phyloP scores from a whole-genome alignment of 2,329 filamentous ascomycete species.

The Pseudopyricularia javanii region DNA sequence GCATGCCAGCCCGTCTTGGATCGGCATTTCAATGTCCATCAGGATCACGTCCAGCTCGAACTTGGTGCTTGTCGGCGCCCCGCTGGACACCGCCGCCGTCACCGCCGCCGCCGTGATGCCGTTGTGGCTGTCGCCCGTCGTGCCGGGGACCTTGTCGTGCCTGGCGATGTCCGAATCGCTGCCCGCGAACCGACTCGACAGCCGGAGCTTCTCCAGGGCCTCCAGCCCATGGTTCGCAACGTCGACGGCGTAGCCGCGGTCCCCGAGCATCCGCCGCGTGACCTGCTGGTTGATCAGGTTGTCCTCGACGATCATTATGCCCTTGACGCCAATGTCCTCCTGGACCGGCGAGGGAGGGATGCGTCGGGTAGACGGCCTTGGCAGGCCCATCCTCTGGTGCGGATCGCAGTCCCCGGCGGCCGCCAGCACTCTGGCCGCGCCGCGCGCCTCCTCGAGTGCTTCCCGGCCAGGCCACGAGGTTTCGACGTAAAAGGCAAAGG shows the following conservation, averaged over 20 bases:
- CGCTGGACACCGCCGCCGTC: background rate
- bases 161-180: background rate
- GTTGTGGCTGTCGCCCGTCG: background rate
- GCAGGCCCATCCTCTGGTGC: background rate
- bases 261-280: constrained; percentile 35
- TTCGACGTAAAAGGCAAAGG: constrained; percentile 64
- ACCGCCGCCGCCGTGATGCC: background rate
- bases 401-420: background rate
- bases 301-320: constrained; percentile 46
- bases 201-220: constrained; percentile 34
- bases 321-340: constrained; percentile 17
- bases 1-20: constrained; percentile 59
- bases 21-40: constrained; percentile 69
- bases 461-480: constrained; percentile 30
- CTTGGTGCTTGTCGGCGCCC: constrained; percentile 1
- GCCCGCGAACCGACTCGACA: constrained; percentile 12
- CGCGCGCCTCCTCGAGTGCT: background rate
- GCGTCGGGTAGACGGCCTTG: background rate
- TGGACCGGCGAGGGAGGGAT: background rate
- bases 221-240: constrained; percentile 46
- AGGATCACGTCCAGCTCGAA: constrained; percentile 47
- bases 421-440: background rate
- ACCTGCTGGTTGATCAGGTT: constrained; percentile 50
- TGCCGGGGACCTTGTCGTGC: background rate
- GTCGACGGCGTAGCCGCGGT: constrained; percentile 35